Percentiles rank a stretch among this genome's conserved stretches.
phyloP scores from a whole-genome alignment of 352 stramenopile species.

The Phytophthora citricola region DNA sequence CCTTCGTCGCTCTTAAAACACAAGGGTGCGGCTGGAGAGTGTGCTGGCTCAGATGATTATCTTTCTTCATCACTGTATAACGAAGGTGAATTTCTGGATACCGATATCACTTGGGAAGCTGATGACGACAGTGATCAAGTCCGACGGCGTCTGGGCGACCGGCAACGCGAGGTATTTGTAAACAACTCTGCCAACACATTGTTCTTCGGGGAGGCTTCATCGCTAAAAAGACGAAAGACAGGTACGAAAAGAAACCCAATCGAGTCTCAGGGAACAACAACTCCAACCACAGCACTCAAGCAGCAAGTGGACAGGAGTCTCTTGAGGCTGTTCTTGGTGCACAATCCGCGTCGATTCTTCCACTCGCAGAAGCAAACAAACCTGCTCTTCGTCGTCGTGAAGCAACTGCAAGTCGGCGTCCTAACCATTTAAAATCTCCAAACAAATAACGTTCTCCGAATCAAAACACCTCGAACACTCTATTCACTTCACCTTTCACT shows the following conservation, averaged over 20 bases:
- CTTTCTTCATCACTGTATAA: neutral
- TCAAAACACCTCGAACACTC: conserved; percentile 3
- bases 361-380: conserved; percentile 25
- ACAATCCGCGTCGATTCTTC: conserved; percentile 24
- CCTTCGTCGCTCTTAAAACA: conserved; percentile 4
- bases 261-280: conserved; percentile 1
- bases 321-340: conserved; percentile 22
- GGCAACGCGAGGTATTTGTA: conserved; percentile 31
- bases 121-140: conserved; percentile 16
- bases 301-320: conserved; percentile 10
- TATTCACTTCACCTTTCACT: conserved; percentile 27
- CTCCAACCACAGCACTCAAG: conserved; percentile 8
- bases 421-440: conserved; percentile 1
- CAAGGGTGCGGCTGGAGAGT: neutral
- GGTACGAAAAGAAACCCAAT: conserved; percentile 11
- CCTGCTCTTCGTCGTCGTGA: conserved; percentile 31
- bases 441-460: conserved; percentile 6
- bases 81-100: conserved; percentile 2
- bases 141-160: conserved; percentile 17
- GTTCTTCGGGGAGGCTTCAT: conserved; percentile 53
- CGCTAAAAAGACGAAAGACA: conserved; percentile 30
- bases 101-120: neutral
- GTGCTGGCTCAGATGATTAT: neutral
- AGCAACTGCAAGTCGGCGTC: conserved; percentile 16
- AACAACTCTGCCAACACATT: conserved; percentile 25